Conservation (phyloP, 129 eudicot genomes). For the Artemisia annua region DNA sequence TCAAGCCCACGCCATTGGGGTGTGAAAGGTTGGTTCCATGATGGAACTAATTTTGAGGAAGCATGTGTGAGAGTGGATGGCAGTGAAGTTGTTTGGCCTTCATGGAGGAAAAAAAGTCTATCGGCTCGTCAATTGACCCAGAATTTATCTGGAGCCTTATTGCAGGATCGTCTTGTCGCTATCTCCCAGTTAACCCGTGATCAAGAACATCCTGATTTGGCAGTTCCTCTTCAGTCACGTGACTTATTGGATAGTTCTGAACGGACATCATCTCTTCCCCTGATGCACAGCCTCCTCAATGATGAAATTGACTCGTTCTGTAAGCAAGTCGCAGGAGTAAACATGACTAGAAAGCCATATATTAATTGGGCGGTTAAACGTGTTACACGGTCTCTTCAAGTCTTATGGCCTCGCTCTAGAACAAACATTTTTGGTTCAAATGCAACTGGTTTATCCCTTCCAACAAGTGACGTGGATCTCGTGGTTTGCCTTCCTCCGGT, state of each 20-base stretch:
- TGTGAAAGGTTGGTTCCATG: slow-evolving; percentile 92
- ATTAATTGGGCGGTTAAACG: slow-evolving; percentile 96
- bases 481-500: slow-evolving; percentile 97
- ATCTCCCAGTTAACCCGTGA: slow-evolving; percentile 87
- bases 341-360: slow-evolving; percentile 68
- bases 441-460: slow-evolving; percentile 93
- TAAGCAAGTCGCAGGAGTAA: slow-evolving; percentile 84
- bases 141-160: slow-evolving; percentile 73
- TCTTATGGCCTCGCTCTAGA: slow-evolving; percentile 93
- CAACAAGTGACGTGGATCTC: slow-evolving; percentile 95
- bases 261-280: slow-evolving; percentile 54
- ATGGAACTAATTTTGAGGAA: slow-evolving; percentile 71
- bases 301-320: slow-evolving; percentile 83
- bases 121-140: slow-evolving; percentile 70
- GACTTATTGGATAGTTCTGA: slow-evolving; percentile 50
- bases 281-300: slow-evolving; percentile 65
- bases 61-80: slow-evolving; percentile 70
- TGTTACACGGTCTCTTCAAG: slow-evolving; percentile 93
- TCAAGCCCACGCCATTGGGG: slow-evolving; percentile 98
- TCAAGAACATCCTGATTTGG: slow-evolving; percentile 96
- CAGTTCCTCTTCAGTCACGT: slow-evolving; percentile 80
- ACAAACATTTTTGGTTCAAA: slow-evolving; percentile 89
- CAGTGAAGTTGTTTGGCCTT: slow-evolving; percentile 87
- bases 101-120: slow-evolving; percentile 86
- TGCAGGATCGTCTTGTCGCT: slow-evolving; percentile 86